Evolutionary conservation across 306 rosid genomes (phyloP).

Genomic region (Styphnolobium japonicum): DNA sequence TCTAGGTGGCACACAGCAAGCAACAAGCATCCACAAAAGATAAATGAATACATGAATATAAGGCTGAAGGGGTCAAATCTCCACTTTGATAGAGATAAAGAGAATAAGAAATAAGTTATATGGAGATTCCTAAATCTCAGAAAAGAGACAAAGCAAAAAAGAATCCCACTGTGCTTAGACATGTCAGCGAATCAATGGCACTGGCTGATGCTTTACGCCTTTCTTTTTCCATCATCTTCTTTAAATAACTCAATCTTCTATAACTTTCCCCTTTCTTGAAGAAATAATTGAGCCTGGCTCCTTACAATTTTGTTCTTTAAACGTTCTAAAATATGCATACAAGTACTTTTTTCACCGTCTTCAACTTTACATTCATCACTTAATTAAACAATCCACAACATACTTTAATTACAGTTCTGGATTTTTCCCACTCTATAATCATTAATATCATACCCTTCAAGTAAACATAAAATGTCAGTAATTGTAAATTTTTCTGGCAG

Average conservation of each 20-base stretch:
- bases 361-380: constrained; percentile 32
- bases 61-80: constrained; percentile 36
- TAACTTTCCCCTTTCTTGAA: constrained; percentile 36
- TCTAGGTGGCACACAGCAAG: constrained; percentile 32
- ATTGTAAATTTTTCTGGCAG: background rate
- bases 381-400: constrained; percentile 17
- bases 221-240: constrained; percentile 25
- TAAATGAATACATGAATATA: constrained; percentile 19
- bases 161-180: constrained; percentile 43
- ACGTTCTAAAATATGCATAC: constrained; percentile 26
- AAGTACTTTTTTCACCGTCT: constrained; percentile 15
- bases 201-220: constrained; percentile 40
- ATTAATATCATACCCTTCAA: constrained; percentile 4
- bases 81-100: constrained; percentile 46
- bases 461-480: background rate
- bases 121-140: constrained; percentile 46
- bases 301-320: constrained; percentile 19
- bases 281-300: constrained; percentile 31
- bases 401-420: background rate
- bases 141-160: constrained; percentile 37
- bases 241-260: constrained; percentile 33
- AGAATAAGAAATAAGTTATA: constrained; percentile 17
- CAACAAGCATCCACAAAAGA: constrained; percentile 34
- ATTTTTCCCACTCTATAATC: background rate
- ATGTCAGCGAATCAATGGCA: constrained; percentile 38